These are phyloP conservation scores for Penicillium robsamsonii DNA, from an alignment of 495 filamentous ascomycete genomes.

Conservation along the genomic window DNA sequence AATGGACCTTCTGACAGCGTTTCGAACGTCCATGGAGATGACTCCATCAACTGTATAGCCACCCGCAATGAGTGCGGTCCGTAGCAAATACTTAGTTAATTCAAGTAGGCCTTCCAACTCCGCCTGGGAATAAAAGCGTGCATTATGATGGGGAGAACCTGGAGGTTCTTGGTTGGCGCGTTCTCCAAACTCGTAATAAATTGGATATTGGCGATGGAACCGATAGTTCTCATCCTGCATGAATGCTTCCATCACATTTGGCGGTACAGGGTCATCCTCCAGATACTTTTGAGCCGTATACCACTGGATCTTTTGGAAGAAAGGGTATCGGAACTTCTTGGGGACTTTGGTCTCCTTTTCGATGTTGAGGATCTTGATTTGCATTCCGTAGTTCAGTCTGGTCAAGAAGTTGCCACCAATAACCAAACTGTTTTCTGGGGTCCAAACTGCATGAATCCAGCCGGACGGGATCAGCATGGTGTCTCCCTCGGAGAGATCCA, in stretches of 20 bases:
- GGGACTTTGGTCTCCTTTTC: slow-evolving; percentile 72
- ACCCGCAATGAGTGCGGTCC: slow-evolving; percentile 65
- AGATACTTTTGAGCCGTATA: slow-evolving; percentile 66
- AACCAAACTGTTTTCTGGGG: slow-evolving; percentile 70
- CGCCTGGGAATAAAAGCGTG: slow-evolving; percentile 63
- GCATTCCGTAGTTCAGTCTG: slow-evolving; percentile 66
- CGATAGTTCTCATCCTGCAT: slow-evolving; percentile 50
- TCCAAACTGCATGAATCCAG: slow-evolving; percentile 83
- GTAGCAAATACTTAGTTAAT: slow-evolving; percentile 61
- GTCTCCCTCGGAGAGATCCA: slow-evolving; percentile 69
- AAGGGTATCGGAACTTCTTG: slow-evolving; percentile 67
- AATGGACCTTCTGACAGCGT: slow-evolving; percentile 62
- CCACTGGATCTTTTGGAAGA: slow-evolving; percentile 76
- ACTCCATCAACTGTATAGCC: slow-evolving; percentile 61
- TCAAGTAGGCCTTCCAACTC: slow-evolving; percentile 68
- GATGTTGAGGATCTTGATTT: slow-evolving; percentile 67
- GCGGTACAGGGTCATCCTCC: slow-evolving; percentile 63
- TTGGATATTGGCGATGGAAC: slow-evolving; percentile 54
- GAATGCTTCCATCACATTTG: slow-evolving; percentile 55
- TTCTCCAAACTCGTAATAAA: slow-evolving; percentile 59
- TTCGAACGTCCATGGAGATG: slow-evolving; percentile 52
- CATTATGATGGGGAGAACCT: slow-evolving; percentile 52
- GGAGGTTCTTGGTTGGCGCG: slow-evolving; percentile 48
- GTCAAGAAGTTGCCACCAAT: slow-evolving; percentile 79
- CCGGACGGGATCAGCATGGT: slow-evolving; percentile 78